Evolutionary conservation across 192 early-diverging fungal species (phyloP).

Genomic region (Entomortierella parvispora): DNA sequence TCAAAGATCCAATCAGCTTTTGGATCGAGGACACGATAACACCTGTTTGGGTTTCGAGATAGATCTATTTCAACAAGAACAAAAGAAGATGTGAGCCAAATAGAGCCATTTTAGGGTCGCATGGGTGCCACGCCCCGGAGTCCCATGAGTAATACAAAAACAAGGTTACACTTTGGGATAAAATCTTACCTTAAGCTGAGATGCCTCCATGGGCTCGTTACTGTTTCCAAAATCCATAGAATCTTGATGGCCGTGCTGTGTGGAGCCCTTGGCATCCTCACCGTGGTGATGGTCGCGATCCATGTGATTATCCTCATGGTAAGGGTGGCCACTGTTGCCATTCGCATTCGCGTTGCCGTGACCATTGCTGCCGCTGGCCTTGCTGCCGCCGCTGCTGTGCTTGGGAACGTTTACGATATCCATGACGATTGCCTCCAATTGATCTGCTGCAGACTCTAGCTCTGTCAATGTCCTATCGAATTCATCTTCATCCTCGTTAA

Average conservation of each 20-base stretch:
- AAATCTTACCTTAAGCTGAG: constrained; percentile 28
- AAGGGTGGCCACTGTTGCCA: background rate
- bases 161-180: background rate
- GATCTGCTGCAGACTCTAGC: constrained; percentile 84
- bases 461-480: constrained; percentile 67
- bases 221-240: background rate
- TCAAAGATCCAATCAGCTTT: constrained; percentile 69
- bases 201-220: constrained; percentile 38
- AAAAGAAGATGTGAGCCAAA: no score
- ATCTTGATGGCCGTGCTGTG: background rate
- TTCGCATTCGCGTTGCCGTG: constrained; percentile 8
- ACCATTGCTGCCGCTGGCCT: background rate
- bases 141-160: no score
- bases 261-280: background rate
- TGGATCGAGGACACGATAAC: constrained; percentile 84
- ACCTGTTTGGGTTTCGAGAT: constrained; percentile 69
- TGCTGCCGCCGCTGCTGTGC: constrained; percentile 22
- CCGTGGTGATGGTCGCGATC: background rate
- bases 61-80: constrained; percentile 28
- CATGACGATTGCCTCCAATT: constrained; percentile 82
- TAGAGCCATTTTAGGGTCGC: no score
- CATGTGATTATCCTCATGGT: background rate
- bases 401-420: constrained; percentile 75
- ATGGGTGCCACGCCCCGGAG: no score
- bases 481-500: constrained; percentile 60